Evolutionary conservation across 768 basidiomycete genomes (phyloP).

Genomic region (Trametes sanguinea): DNA sequence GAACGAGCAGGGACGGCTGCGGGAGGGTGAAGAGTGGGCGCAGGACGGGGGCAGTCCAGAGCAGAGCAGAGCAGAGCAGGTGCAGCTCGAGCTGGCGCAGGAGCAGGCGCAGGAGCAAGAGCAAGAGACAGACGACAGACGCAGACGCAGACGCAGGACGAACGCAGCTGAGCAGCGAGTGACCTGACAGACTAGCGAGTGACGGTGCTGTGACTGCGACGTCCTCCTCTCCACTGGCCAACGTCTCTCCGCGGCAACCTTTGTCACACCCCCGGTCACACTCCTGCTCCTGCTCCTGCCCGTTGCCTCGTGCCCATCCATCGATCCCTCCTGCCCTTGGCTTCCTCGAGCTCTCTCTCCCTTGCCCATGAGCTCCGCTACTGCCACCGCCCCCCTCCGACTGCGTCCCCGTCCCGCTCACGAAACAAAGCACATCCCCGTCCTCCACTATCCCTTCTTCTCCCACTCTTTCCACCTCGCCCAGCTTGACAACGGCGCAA

Average conservation of each 20-base stretch:
- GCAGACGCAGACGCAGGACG: not conserved
- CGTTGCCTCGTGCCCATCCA: too few species aligned
- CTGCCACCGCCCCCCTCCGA: constrained; percentile 17
- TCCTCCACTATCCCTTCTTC: constrained; percentile 49
- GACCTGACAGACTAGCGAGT: too few species aligned
- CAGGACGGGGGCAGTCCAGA: constrained; percentile 1
- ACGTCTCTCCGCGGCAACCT: too few species aligned
- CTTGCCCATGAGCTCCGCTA: not conserved
- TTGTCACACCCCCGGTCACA: too few species aligned
- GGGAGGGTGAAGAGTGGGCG: constrained; percentile 25
- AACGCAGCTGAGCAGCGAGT: too few species aligned
- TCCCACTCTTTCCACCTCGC: constrained; percentile 45
- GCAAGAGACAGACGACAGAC: not conserved
- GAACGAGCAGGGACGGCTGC: constrained; percentile 22
- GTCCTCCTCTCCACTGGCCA: too few species aligned
- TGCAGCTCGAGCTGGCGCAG: too few species aligned
- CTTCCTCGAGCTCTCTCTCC: constrained; percentile 8
- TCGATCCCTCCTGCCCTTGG: not conserved
- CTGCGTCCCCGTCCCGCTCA: constrained; percentile 49
- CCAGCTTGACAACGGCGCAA: constrained; percentile 60
- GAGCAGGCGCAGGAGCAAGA: not conserved
- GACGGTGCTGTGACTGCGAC: too few species aligned
- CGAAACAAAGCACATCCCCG: constrained; percentile 60
- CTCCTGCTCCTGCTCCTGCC: too few species aligned
- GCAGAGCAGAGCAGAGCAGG: not conserved